Evolutionary conservation across 345 rosid genomes (phyloP).

Genomic region (Turnera subulata): DNA sequence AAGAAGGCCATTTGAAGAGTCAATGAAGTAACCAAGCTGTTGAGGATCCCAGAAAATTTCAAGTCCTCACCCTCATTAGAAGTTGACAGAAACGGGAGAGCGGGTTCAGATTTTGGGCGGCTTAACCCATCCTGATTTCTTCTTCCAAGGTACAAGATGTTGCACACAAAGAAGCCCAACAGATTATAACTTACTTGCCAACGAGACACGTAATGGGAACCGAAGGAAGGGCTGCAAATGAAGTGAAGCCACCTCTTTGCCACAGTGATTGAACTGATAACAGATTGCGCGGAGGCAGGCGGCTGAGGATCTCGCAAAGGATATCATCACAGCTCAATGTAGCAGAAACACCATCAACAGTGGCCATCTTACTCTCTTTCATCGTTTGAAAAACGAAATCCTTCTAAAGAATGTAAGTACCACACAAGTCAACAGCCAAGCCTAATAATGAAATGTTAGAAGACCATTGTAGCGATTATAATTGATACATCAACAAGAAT

Average conservation of each 20-base stretch:
- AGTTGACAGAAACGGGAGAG: slow-evolving; percentile 50
- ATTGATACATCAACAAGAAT: no score
- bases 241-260: slow-evolving; percentile 60
- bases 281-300: slow-evolving; percentile 47
- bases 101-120: slow-evolving; percentile 48
- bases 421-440: no score
- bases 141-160: slow-evolving; percentile 45
- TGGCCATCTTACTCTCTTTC: slow-evolving; percentile 14
- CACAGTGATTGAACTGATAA: slow-evolving; percentile 37
- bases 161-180: slow-evolving; percentile 55
- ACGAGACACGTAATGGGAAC: slow-evolving; percentile 31
- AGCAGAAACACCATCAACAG: slow-evolving; percentile 20
- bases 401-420: no score
- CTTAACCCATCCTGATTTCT: slow-evolving; percentile 26
- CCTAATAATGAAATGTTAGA: no score
- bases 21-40: slow-evolving; percentile 57
- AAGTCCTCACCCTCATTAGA: slow-evolving; percentile 54
- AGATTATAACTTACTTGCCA: slow-evolving; percentile 46
- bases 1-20: slow-evolving; percentile 53
- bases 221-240: slow-evolving; percentile 43
- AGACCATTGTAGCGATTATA: no score
- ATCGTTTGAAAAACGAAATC: no score
- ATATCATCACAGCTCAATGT: slow-evolving; percentile 47
- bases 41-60: slow-evolving; percentile 39
- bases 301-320: slow-evolving; percentile 43